A percentile compares a stretch with the other conserved stretches of the same genome.
These are phyloP conservation scores for Aschersonia sp. DNA, from an alignment of 2,329 filamentous ascomycete genomes.

Conservation along the genomic window DNA sequence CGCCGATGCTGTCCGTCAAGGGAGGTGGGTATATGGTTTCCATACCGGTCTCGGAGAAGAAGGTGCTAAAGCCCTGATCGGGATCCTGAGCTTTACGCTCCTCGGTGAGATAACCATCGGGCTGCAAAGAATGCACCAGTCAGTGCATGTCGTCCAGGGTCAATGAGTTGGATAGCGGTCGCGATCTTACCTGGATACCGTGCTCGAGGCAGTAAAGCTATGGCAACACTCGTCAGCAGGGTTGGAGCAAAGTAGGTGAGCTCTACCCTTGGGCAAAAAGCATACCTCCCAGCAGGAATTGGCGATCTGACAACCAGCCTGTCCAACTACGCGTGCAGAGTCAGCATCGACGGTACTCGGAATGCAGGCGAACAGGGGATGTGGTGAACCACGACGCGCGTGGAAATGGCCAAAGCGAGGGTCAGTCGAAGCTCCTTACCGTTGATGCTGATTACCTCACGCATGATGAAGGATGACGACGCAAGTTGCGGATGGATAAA, in stretches of 20 bases:
- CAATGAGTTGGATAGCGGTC: conserved; percentile 5
- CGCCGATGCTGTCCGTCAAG: not conserved
- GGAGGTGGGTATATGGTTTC: conserved; percentile 1
- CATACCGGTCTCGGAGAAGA: conserved; percentile 98
- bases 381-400: conserved; percentile 6
- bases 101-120: conserved; percentile 96
- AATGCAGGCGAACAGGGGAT: not conserved
- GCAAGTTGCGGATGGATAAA: conserved; percentile 5
- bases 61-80: conserved; percentile 98
- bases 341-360: conserved; percentile 28
- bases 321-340: conserved; percentile 62
- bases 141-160: conserved; percentile 1
- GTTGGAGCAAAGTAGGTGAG: conserved; percentile 8
- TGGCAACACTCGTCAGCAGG: conserved; percentile 8
- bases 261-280: conserved; percentile 10
- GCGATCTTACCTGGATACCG: conserved; percentile 70
- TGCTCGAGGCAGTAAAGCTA: conserved; percentile 99
- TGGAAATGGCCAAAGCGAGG: conserved; percentile 15
- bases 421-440: conserved; percentile 43
- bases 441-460: conserved; percentile 99
- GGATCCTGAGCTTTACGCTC: conserved; percentile 89
- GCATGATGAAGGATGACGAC: conserved; percentile 52
- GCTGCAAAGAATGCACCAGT: conserved; percentile 35
- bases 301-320: conserved; percentile 99
- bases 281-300: conserved; percentile 99